Evolutionary conservation across 768 basidiomycete species (phyloP).

Genomic region (Mycena chlorophos): DNA sequence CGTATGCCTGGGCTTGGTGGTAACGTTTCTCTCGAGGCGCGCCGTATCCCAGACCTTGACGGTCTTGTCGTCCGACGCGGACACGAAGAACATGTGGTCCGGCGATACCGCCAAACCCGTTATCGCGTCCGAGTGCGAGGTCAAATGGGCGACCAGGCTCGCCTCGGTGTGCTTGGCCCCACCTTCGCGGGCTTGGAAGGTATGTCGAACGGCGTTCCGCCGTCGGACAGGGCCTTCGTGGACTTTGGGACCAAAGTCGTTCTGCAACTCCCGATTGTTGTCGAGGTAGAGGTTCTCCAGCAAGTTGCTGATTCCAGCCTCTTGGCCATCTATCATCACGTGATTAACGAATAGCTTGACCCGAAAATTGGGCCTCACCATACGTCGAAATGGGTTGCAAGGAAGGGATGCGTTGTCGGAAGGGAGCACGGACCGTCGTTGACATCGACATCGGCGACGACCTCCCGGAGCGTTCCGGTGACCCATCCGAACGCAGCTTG

Average conservation of each 20-base stretch:
- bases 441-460: conserved; percentile 73
- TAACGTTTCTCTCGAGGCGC: conserved; percentile 90
- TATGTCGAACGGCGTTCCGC: conserved; percentile 70
- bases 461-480: conserved; percentile 72
- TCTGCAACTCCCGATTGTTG: conserved; percentile 78
- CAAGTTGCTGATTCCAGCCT: conserved; percentile 84
- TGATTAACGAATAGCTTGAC: conserved; percentile 2
- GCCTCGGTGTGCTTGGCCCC: conserved; percentile 64
- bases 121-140: conserved; percentile 78
- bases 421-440: conserved; percentile 50
- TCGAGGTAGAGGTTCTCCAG: conserved; percentile 90
- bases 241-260: conserved; percentile 90
- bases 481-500: conserved; percentile 63
- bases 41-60: conserved; percentile 93
- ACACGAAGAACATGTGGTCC: conserved; percentile 93
- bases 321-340: conserved; percentile 69
- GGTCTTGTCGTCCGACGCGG: conserved; percentile 91
- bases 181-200: conserved; percentile 68
- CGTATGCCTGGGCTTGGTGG: conserved; percentile 76
- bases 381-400: conserved; percentile 68
- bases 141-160: conserved; percentile 79
- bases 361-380: conserved; percentile 42
- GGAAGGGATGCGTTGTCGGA: conserved; percentile 51
- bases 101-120: conserved; percentile 85
- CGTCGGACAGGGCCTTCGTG: conserved; percentile 80